Percentiles rank a stretch among this genome's conserved stretches.
Evolutionary conservation across 1,284 basidiomycete genomes (phyloP).

Genomic region (Naganishia cerealis): DNA sequence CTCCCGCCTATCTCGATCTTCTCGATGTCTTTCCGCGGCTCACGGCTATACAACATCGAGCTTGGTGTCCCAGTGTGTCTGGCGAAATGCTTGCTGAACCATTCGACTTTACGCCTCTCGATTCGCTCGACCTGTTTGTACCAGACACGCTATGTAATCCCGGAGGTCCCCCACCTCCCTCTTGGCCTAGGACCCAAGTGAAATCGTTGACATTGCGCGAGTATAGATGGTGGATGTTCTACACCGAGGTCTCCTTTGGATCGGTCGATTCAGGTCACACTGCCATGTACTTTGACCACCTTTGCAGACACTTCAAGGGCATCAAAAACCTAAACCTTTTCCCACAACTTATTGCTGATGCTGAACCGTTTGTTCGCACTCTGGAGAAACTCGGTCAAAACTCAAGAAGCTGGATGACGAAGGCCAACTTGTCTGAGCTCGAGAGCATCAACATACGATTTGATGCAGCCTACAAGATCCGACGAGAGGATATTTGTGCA

Average conservation of each 20-base stretch:
- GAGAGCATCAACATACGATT: constrained; percentile 14
- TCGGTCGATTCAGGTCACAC: not conserved
- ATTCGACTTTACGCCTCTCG: constrained; percentile 7
- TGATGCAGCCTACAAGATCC: constrained; percentile 12
- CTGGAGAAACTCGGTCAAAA: not conserved
- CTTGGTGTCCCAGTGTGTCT: not conserved
- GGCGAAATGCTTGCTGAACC: constrained; percentile 1
- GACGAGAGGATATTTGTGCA: constrained; percentile 6
- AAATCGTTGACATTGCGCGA: constrained; percentile 16
- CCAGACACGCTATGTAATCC: constrained; percentile 8
- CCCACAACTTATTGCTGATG: constrained; percentile 1
- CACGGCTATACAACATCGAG: constrained; percentile 10
- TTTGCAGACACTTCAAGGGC: constrained; percentile 13
- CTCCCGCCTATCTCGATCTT: constrained; percentile 1
- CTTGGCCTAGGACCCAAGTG: not conserved
- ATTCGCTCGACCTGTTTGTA: constrained; percentile 15
- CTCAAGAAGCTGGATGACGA: constrained; percentile 11
- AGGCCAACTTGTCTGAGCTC: not conserved
- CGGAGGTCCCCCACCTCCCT: not conserved
- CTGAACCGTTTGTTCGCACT: not conserved
- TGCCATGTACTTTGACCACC: constrained; percentile 11
- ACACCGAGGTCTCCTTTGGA: constrained; percentile 5
- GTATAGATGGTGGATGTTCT: constrained; percentile 18
- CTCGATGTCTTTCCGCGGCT: constrained; percentile 10
- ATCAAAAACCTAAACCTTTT: constrained; percentile 10